Evolutionary conservation across 2,329 filamentous ascomycete species (phyloP).

Genomic region (Hymenoscyphus infarciens): DNA sequence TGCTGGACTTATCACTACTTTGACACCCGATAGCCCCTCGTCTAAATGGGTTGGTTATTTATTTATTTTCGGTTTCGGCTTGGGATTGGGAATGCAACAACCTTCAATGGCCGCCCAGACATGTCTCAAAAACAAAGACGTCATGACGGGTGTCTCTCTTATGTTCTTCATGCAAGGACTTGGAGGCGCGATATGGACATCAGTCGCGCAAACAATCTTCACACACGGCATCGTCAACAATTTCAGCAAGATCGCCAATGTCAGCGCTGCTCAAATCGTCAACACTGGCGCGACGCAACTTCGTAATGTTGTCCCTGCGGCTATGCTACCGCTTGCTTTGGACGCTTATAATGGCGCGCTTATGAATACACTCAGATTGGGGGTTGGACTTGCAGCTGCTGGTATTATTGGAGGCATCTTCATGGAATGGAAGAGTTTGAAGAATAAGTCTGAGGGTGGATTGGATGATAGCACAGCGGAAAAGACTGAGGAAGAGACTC

Average conservation of each 20-base stretch:
- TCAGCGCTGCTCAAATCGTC: slow-evolving; percentile 19
- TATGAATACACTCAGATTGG: slow-evolving; percentile 51
- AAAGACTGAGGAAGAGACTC: slow-evolving; percentile 1
- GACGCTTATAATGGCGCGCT: slow-evolving; percentile 53
- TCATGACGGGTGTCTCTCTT: slow-evolving; percentile 33
- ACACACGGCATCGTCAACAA: slow-evolving; percentile 28
- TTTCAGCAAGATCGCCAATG: slow-evolving; percentile 12
- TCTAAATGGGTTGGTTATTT: slow-evolving; percentile 37
- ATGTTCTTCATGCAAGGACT: slow-evolving; percentile 38
- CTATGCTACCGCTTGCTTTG: slow-evolving; percentile 46
- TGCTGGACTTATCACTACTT: slow-evolving; percentile 40
- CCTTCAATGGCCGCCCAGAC: slow-evolving; percentile 31
- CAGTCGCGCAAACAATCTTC: slow-evolving; percentile 31
- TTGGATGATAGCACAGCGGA: slow-evolving; percentile 12
- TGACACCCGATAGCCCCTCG: slow-evolving; percentile 34
- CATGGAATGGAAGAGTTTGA: slow-evolving; percentile 56
- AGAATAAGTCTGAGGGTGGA: slow-evolving; percentile 39
- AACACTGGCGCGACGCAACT: slow-evolving; percentile 50
- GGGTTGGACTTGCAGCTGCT: slow-evolving; percentile 48
- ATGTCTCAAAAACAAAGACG: slow-evolving; percentile 27
- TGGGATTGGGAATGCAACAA: slow-evolving; percentile 34
- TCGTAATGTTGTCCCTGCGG: slow-evolving; percentile 36
- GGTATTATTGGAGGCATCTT: slow-evolving; percentile 44
- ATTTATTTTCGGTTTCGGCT: slow-evolving; percentile 31
- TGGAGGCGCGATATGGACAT: slow-evolving; percentile 38